These are phyloP conservation scores for Malania oleifera DNA, from an alignment of 164 flowering plant genomes.

Conservation along the genomic window DNA sequence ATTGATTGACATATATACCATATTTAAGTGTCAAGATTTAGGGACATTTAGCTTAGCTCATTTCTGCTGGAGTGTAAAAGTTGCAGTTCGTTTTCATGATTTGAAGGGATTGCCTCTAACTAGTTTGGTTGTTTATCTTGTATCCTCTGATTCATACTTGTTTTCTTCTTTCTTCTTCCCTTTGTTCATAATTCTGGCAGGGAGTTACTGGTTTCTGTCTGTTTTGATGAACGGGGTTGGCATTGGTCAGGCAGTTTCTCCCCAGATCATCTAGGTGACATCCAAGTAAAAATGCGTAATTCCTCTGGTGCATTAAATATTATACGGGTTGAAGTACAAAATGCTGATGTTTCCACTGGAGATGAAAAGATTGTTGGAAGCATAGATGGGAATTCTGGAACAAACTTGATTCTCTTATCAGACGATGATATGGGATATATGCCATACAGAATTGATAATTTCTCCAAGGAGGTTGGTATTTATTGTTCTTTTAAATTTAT, in stretches of 20 bases:
- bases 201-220: slow-evolving; percentile 80
- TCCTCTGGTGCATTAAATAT: slow-evolving; percentile 51
- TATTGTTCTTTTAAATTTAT: too few species aligned
- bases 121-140: neutral
- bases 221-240: slow-evolving; percentile 90
- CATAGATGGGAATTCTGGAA: slow-evolving; percentile 72
- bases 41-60: too few species aligned
- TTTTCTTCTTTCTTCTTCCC: neutral
- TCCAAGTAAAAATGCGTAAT: slow-evolving; percentile 84
- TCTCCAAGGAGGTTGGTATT: slow-evolving; percentile 77
- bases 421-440: slow-evolving; percentile 89
- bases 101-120: too few species aligned
- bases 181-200: slow-evolving; percentile 28
- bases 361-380: slow-evolving; percentile 72
- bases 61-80: too few species aligned
- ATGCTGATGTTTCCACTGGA: slow-evolving; percentile 64
- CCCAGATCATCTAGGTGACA: slow-evolving; percentile 91
- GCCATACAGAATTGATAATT: slow-evolving; percentile 95
- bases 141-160: neutral
- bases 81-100: too few species aligned
- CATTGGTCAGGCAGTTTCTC: slow-evolving; percentile 97
- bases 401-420: slow-evolving; percentile 77
- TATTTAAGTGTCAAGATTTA: too few species aligned
- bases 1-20: too few species aligned
- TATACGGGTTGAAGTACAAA: slow-evolving; percentile 86